Conservation (phyloP, 2,329 filamentous ascomycete genomes). For the Scedosporium boydii region DNA sequence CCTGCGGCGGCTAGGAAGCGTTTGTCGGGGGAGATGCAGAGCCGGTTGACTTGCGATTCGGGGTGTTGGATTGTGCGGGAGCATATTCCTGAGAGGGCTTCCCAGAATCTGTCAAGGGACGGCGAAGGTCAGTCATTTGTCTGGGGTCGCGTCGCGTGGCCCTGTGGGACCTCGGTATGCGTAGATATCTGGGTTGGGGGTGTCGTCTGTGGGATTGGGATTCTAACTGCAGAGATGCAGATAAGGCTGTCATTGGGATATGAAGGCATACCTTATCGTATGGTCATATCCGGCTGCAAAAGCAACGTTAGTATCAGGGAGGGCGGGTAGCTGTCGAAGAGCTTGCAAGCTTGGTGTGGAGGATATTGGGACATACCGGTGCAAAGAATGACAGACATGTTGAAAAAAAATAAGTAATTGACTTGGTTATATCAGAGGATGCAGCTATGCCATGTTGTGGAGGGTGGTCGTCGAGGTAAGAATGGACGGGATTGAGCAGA, state of each 20-base stretch:
- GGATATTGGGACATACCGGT: constrained; percentile 36
- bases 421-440: neutral
- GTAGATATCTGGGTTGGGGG: neutral
- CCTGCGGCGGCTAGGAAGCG: constrained; percentile 79
- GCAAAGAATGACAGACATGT: constrained; percentile 54
- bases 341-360: neutral
- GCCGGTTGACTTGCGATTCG: constrained; percentile 94
- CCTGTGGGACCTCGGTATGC: neutral
- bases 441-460: neutral
- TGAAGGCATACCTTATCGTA: constrained; percentile 44
- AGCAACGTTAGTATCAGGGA: constrained; percentile 1
- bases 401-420: neutral
- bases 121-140: constrained; percentile 3
- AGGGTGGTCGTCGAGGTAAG: neutral
- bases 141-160: constrained; percentile 6
- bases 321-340: constrained; percentile 13
- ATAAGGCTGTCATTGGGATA: neutral
- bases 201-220: neutral
- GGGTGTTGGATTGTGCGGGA: constrained; percentile 96
- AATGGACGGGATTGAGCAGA: too few relatives aligned
- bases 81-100: constrained; percentile 94
- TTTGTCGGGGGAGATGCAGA: constrained; percentile 98
- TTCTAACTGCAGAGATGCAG: too few relatives aligned
- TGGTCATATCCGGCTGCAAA: constrained; percentile 50
- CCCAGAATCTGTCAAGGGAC: constrained; percentile 68